Evolutionary conservation across 2,329 filamentous ascomycete species (phyloP).

Genomic region (Aspergillus ruber): DNA sequence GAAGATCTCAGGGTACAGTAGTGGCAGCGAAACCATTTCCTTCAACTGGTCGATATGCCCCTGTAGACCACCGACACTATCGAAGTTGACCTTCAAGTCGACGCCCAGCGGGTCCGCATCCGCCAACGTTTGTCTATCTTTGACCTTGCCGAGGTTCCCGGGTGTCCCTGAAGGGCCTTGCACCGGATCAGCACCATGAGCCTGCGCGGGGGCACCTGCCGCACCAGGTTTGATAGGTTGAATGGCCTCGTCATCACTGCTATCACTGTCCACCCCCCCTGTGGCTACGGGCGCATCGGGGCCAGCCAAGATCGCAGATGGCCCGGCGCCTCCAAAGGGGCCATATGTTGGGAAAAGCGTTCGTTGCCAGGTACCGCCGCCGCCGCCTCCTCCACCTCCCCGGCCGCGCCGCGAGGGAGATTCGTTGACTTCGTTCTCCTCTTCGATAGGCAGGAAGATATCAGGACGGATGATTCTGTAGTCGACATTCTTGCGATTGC

Average conservation of each 20-base stretch:
- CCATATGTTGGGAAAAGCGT: conserved; percentile 84
- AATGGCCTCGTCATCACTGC: conserved; percentile 85
- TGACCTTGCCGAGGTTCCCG: conserved; percentile 85
- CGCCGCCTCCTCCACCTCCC: conserved; percentile 53
- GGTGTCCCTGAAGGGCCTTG: conserved; percentile 56
- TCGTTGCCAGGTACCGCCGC: conserved; percentile 61
- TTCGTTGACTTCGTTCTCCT: conserved; percentile 60
- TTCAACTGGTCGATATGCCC: conserved; percentile 95
- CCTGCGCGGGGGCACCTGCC: conserved; percentile 52
- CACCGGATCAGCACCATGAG: conserved; percentile 51
- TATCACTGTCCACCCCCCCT: conserved; percentile 84
- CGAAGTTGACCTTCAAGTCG: conserved; percentile 86
- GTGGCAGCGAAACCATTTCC: conserved; percentile 93
- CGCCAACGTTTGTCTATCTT: conserved; percentile 83
- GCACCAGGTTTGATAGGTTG: conserved; percentile 60
- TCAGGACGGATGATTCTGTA: conserved; percentile 81
- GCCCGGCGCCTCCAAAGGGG: conserved; percentile 79
- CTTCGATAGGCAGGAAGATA: conserved; percentile 63
- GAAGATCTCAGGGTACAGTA: conserved; percentile 94
- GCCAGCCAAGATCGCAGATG: conserved; percentile 64
- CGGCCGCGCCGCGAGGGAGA: conserved; percentile 64
- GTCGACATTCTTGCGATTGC: conserved; percentile 63
- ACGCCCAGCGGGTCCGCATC: conserved; percentile 94
- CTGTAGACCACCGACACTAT: conserved; percentile 84
- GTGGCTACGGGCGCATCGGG: conserved; percentile 63